Evolutionary conservation across 148 eudicot species (phyloP), one percentile per base, ranked within the genome.

Genomic region (Polygonum maritimum): DNA sequence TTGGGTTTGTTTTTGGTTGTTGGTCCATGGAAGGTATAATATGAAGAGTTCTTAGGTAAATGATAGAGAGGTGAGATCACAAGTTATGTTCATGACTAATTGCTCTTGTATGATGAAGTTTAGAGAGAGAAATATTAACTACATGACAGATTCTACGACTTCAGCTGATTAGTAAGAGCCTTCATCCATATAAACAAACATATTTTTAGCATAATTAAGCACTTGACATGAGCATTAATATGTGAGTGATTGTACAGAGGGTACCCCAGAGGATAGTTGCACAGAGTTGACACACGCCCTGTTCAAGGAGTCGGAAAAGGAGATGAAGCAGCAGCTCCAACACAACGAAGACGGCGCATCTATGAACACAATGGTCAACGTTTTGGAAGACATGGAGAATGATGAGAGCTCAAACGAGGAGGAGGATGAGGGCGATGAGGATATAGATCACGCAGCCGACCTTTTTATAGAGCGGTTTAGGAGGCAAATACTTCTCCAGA

Each of bases 401-500:
- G 5, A 62, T n/a, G 48, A 41, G 18, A 26, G 40, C 3, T 67
- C 38, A 48, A 69, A 18, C 5, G 79, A 35, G 26, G 76, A 11
- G 73, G 74, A 2, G 47, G 77, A 26, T 26, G 31, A 6, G 13
- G 45, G 45, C 8, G 83, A 81, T 38, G 86, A 83, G 21, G 78
- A 83, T 73, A 82, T 86, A 7, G 83, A 86, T 31, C 75, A 79
- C 45, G 83, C 83, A 0, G 88, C 88, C 0, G 88, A 83, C 49
- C 35, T 83, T 73, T 86, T 86, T 76, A 86, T 86, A 70, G 51
- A 81, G 69, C 80, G 83, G 76, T 81, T 86, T 75, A 80, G 69
- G 39, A 71, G 73, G 16, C 79, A 83, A 38, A 83, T 86, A 36
- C 74, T 49, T 35, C 65, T 86, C 0, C 84, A 86, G 74, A 78